Conservation (phyloP, 2,329 filamentous ascomycete species). For the Sphaerulina populicola region DNA sequence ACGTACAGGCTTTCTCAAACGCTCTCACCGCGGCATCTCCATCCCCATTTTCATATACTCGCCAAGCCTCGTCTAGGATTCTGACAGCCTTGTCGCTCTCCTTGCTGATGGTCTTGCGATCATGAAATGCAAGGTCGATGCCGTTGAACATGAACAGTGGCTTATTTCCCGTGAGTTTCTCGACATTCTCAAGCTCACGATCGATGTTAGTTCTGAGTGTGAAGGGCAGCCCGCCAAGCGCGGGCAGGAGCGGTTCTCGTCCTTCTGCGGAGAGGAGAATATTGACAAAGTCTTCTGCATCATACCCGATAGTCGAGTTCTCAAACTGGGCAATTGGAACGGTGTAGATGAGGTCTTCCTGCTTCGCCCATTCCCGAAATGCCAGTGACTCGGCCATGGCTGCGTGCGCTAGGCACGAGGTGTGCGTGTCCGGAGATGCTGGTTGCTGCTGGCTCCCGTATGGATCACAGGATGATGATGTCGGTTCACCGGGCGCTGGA, state of each 20-base stretch:
- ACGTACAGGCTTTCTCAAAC: slow-evolving; percentile 73
- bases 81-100: slow-evolving; percentile 24
- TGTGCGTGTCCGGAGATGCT: neutral
- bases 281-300: slow-evolving; percentile 75
- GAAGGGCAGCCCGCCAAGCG: slow-evolving; percentile 78
- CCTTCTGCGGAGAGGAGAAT: slow-evolving; percentile 62
- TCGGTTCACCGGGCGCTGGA: too few species aligned
- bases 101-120: slow-evolving; percentile 22
- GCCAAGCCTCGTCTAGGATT: slow-evolving; percentile 59
- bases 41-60: slow-evolving; percentile 70
- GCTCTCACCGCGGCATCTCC: slow-evolving; percentile 72
- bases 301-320: slow-evolving; percentile 29
- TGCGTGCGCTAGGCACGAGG: too few species aligned
- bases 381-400: slow-evolving; percentile 14
- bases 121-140: slow-evolving; percentile 46
- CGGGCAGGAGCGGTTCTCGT: slow-evolving; percentile 80
- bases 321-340: slow-evolving; percentile 23
- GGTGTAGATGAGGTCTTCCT: slow-evolving; percentile 9
- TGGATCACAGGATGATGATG: neutral
- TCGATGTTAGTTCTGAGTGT: slow-evolving; percentile 66
- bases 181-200: slow-evolving; percentile 65
- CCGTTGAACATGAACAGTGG: slow-evolving; percentile 91
- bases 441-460: neutral
- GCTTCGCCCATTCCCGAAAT: slow-evolving; percentile 19
- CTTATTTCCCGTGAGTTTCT: slow-evolving; percentile 52